Evolutionary conservation across 148 eudicot genomes (phyloP).

Genomic region (Amaranthus palmeri): DNA sequence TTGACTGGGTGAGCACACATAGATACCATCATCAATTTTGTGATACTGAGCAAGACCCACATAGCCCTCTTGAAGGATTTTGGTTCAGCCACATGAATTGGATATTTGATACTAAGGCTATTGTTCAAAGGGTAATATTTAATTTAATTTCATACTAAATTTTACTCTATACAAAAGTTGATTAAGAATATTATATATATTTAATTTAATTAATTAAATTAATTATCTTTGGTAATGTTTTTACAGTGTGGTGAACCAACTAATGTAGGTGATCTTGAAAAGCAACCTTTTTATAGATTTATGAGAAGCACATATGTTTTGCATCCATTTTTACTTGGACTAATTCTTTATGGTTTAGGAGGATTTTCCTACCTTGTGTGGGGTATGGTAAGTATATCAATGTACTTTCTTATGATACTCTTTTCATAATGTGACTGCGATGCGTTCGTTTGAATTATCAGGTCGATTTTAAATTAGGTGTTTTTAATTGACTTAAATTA

Average conservation of each 20-base stretch:
- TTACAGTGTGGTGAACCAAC: conserved; percentile 63
- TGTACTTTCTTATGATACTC: neutral
- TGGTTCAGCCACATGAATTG: conserved; percentile 88
- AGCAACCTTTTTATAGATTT: conserved; percentile 63
- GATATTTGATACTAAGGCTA: conserved; percentile 44
- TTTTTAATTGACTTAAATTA: too few species aligned
- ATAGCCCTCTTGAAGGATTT: conserved; percentile 81
- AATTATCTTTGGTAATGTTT: neutral
- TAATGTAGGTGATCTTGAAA: conserved; percentile 77
- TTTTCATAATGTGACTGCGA: too few species aligned
- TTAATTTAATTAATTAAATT: too few species aligned
- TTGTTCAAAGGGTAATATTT: conserved; percentile 43
- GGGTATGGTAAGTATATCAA: conserved; percentile 62
- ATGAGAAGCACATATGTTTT: conserved; percentile 46
- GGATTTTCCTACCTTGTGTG: conserved; percentile 77
- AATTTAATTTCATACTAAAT: neutral
- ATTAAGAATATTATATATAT: too few species aligned
- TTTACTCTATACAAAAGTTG: neutral
- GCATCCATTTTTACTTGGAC: conserved; percentile 58
- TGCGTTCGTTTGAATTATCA: too few species aligned
- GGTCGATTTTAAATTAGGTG: too few species aligned
- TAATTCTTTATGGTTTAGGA: conserved; percentile 52
- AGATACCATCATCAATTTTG: conserved; percentile 71
- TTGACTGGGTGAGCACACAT: conserved; percentile 87
- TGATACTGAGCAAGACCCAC: conserved; percentile 82